Evolutionary conservation across 1,139 yeast genomes (phyloP).

Genomic region (Saccharomyces hybrid): DNA sequence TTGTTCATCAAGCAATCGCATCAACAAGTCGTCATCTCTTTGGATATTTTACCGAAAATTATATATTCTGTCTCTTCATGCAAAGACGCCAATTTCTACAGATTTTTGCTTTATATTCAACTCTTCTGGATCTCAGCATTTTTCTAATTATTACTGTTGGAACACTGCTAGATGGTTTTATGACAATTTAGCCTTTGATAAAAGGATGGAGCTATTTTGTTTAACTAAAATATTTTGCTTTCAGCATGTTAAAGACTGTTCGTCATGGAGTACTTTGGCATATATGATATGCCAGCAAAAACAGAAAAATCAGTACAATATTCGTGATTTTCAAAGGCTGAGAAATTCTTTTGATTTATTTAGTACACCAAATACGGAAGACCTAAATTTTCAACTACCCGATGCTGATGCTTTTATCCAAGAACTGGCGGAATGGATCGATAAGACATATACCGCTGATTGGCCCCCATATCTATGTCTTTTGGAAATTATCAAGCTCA

Average conservation of each 20-base stretch:
- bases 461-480: slow-evolving; percentile 26
- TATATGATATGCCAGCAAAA: slow-evolving; percentile 15
- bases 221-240: slow-evolving; percentile 32
- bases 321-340: slow-evolving; percentile 1
- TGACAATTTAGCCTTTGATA: slow-evolving; percentile 12
- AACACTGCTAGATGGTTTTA: slow-evolving; percentile 34
- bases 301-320: neutral
- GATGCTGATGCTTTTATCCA: slow-evolving; percentile 3
- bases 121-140: slow-evolving; percentile 32
- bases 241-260: slow-evolving; percentile 35
- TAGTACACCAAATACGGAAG: neutral
- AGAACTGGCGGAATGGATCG: slow-evolving; percentile 13
- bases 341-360: neutral
- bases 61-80: slow-evolving; percentile 11
- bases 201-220: slow-evolving; percentile 11
- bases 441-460: slow-evolving; percentile 13
- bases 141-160: slow-evolving; percentile 41
- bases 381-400: neutral
- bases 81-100: neutral
- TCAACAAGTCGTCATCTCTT: slow-evolving; percentile 40
- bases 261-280: slow-evolving; percentile 37
- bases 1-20: slow-evolving; percentile 33
- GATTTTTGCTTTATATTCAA: neutral
- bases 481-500: slow-evolving; percentile 4
- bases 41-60: slow-evolving; percentile 36